Percentiles rank a stretch among this genome's conserved stretches.
Conservation (phyloP, 176 grass and related monocot species). For the Hordeum vulgare region DNA sequence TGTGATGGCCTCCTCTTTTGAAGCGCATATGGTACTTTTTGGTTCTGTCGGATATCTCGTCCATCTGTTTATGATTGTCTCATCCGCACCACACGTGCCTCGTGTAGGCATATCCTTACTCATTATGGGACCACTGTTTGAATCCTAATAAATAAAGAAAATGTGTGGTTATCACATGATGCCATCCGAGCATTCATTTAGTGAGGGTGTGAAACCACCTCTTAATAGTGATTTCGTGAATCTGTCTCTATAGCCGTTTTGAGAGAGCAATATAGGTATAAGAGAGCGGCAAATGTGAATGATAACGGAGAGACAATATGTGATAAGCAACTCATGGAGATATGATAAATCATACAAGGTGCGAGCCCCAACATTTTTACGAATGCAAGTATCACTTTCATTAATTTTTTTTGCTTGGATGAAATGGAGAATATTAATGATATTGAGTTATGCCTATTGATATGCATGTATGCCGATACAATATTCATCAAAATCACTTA, state of each 20-base stretch:
- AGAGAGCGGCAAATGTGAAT: not conserved
- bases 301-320: not conserved
- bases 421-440: not conserved
- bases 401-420: too few species aligned
- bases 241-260: not conserved
- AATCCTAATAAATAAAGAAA: not conserved
- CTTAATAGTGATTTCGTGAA: not conserved
- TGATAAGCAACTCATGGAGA: too few species aligned
- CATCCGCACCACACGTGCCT: too few species aligned
- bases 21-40: too few species aligned
- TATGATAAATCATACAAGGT: too few species aligned
- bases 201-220: not conserved
- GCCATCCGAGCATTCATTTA: not conserved
- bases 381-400: too few species aligned
- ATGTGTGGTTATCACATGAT: not conserved
- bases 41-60: too few species aligned
- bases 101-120: too few species aligned
- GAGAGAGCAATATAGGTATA: not conserved
- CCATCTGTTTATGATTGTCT: too few species aligned
- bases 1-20: too few species aligned
- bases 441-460: not conserved
- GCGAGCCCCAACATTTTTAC: too few species aligned
- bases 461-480: not conserved
- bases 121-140: too few species aligned
- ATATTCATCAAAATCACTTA: not conserved